These are phyloP conservation scores for Cladophialophora psammophila DNA, from an alignment of 2,329 filamentous ascomycete species.

Conservation along the genomic window DNA sequence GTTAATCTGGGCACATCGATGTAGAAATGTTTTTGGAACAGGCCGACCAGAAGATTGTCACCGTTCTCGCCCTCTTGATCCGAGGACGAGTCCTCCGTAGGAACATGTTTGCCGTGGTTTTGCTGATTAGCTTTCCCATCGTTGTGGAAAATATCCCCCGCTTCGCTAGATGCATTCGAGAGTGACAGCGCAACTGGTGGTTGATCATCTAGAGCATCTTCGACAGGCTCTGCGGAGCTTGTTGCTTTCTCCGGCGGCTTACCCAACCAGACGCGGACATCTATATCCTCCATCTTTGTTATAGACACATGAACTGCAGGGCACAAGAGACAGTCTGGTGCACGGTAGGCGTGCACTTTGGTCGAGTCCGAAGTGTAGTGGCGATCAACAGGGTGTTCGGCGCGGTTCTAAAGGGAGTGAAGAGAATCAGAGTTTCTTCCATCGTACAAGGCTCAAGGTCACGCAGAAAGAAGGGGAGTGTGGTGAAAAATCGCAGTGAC, in stretches of 20 bases:
- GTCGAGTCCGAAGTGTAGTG: neutral
- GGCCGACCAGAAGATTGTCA: conserved; percentile 2
- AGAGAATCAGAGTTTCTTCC: neutral
- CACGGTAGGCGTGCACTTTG: no score
- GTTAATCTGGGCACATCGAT: conserved; percentile 46
- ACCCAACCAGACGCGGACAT: conserved; percentile 36
- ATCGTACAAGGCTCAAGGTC: neutral
- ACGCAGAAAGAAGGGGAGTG: neutral
- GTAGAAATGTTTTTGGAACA: conserved; percentile 34
- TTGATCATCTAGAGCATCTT: neutral
- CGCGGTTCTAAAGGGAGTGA: neutral
- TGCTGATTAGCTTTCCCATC: neutral
- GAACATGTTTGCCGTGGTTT: neutral
- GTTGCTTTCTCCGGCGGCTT: conserved; percentile 32
- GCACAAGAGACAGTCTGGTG: neutral
- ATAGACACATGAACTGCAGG: neutral
- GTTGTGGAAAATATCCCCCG: conserved; percentile 30
- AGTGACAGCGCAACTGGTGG: conserved; percentile 5
- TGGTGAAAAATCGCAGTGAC: neutral
- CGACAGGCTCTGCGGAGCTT: neutral
- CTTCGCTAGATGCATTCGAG: conserved; percentile 13
- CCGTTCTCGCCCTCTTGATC: neutral
- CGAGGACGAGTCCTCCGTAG: neutral
- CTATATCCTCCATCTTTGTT: conserved; percentile 12
- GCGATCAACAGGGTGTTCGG: neutral